These are phyloP conservation scores for Lentithecium fluviatile DNA, from an alignment of 495 filamentous ascomycete species.

Conservation along the genomic window DNA sequence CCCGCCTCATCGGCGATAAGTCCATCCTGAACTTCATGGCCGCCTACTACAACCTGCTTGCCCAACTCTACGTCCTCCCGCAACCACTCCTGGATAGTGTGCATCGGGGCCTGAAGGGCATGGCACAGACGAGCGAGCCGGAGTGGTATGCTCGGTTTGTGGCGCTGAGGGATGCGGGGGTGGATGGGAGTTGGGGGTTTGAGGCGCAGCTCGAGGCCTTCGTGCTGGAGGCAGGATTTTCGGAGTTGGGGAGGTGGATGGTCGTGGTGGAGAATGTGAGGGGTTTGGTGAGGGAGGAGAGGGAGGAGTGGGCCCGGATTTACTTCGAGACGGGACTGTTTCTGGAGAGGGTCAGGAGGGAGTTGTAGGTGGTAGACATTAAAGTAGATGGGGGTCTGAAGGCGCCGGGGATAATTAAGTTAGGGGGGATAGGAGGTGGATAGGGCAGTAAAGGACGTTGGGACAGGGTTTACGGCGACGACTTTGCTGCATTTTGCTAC, in stretches of 20 bases:
- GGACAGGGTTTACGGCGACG: no score
- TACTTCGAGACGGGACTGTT: neutral
- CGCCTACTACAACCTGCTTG: neutral
- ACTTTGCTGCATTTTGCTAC: no score
- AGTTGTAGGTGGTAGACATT: neutral
- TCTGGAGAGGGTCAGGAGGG: neutral
- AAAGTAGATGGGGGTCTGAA: neutral
- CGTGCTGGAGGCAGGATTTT: neutral
- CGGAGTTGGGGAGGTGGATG: neutral
- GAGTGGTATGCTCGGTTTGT: neutral
- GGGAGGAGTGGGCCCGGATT: neutral
- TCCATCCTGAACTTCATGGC: neutral
- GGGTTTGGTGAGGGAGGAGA: neutral
- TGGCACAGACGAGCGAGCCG: neutral
- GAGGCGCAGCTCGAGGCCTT: neutral
- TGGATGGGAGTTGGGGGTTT: neutral
- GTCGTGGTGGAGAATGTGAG: neutral
- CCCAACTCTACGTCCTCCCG: neutral
- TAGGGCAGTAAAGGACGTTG: no score
- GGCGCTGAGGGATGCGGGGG: neutral
- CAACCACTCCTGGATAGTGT: neutral
- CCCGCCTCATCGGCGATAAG: neutral
- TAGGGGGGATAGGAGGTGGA: neutral
- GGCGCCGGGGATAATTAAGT: neutral
- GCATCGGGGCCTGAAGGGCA: neutral